A percentile compares a stretch with the other conserved stretches of the same genome.
Evolutionary conservation across 1,284 basidiomycete genomes (phyloP).

Genomic region (Ceratobasidium sp.): DNA sequence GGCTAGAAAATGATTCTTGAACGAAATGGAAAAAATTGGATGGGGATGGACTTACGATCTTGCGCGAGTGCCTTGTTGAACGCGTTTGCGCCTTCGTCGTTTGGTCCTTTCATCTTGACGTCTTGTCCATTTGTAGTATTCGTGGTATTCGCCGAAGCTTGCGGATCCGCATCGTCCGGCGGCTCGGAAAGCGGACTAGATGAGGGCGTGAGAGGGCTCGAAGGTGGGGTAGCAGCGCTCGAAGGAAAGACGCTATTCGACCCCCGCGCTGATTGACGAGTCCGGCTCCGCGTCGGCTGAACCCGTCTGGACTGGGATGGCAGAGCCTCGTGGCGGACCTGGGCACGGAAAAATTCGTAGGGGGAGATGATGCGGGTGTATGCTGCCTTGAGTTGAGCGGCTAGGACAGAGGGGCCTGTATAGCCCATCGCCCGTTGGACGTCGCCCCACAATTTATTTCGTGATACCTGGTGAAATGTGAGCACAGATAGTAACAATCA

Average conservation of each 20-base stretch:
- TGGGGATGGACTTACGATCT: conserved; percentile 23
- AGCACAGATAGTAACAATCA: not conserved
- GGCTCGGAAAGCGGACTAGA: conserved; percentile 85
- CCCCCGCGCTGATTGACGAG: not conserved
- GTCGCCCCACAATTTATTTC: conserved; percentile 87
- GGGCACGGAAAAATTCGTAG: conserved; percentile 91
- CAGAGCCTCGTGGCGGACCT: conserved; percentile 75
- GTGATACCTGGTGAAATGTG: conserved; percentile 71
- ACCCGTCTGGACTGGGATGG: conserved; percentile 42
- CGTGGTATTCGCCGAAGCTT: conserved; percentile 60
- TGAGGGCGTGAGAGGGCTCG: conserved; percentile 64
- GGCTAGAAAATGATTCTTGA: not conserved
- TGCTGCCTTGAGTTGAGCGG: conserved; percentile 89
- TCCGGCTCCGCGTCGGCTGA: conserved; percentile 11
- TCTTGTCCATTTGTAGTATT: conserved; percentile 9
- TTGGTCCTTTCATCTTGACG: conserved; percentile 38
- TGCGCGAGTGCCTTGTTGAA: conserved; percentile 33
- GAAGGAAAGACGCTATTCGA: conserved; percentile 13
- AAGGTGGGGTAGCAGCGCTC: conserved; percentile 67
- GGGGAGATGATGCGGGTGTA: conserved; percentile 93
- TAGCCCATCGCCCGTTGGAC: conserved; percentile 87
- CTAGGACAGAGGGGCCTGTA: conserved; percentile 83
- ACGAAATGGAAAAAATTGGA: not conserved
- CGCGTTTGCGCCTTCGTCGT: conserved; percentile 42
- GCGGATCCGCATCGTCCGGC: conserved; percentile 77